Base-by-base conservation (phyloP, 139 green algal genomes). In the Choricystis sp. region DNA sequence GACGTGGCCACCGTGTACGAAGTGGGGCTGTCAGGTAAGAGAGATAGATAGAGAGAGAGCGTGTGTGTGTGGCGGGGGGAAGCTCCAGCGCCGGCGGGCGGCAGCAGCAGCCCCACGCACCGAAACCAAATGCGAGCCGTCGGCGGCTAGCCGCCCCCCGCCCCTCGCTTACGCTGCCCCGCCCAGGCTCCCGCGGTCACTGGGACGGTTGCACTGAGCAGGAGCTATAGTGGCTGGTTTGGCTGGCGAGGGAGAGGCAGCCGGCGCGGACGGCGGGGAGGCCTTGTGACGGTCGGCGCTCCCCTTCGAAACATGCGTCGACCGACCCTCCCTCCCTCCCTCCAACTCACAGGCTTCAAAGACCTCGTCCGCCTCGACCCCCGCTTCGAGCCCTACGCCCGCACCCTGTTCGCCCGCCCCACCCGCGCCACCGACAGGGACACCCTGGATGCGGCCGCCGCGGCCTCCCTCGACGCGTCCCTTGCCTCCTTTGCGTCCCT, bases 391-490 rank as follows among this genome's bases (percentile, higher is more conserved):
- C 57, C 72, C 1, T 90, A 83, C 60, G 27, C 57, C 19, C 70
- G 80, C 23, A 83, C 72, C 29, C 76, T 97, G 24, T 96, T 96
- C 65, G 77, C 71, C 56, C 68, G 69, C 2, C 71, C 64, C 2
- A 61, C 64, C 2, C 21, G 79, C 9, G 65, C 70, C 1, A 19
- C 83, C 3, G 66, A 83, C 49, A 75, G 82, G 9, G 83, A 94
- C 9, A 59, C 80, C 63, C 73, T 83, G 64, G 83, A 79, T 2
- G 30, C 57, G 3, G 85, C 82, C 9, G 75, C 76, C 16, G 74
- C 82, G 22, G 62, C 64, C 0, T 64, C 71, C 57, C 61, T 89
- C 25, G 69, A 89, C 52, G 66, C 66, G 1, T 74, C 65, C 2
- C 64, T 97, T 2, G 23, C 60, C 1, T 61, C 68, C 4, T 93